Percentiles rank a stretch among this genome's conserved stretches.
phyloP scores from a whole-genome alignment of 768 basidiomycete genomes.

The Rhodotorula diobovata region DNA sequence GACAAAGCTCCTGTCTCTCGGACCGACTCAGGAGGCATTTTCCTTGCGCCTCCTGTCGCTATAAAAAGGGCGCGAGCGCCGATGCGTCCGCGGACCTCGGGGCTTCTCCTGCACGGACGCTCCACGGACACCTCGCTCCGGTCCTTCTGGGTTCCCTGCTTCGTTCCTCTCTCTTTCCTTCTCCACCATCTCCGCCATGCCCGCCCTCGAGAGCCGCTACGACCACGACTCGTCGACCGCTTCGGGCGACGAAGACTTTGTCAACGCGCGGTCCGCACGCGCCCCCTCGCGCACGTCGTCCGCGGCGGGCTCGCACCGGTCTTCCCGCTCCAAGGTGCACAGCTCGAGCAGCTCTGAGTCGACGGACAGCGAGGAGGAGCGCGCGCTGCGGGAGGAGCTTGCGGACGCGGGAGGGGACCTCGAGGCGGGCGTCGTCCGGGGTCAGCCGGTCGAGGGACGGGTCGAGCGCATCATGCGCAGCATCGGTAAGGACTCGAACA shows the following conservation, averaged over 20 bases:
- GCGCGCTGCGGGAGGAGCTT: conserved; percentile 10
- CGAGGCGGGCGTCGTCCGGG: conserved; percentile 21
- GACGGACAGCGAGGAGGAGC: conserved; percentile 28
- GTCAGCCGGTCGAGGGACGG: conserved; percentile 6
- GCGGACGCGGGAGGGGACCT: not conserved
- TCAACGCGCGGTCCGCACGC: conserved; percentile 2
- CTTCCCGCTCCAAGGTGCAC: not conserved
- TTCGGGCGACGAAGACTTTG: conserved; percentile 23
- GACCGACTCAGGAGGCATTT: no score
- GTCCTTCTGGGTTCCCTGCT: no score
- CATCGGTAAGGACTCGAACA: not conserved
- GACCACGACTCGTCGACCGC: conserved; percentile 12
- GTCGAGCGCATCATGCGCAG: conserved; percentile 10
- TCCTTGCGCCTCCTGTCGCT: no score
- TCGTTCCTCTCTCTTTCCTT: not conserved
- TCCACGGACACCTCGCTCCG: no score
- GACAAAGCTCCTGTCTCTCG: no score
- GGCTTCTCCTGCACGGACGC: not conserved
- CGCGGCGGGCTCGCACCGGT: conserved; percentile 1
- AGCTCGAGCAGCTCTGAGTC: conserved; percentile 5
- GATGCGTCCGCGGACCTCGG: not conserved
- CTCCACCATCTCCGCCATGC: not conserved
- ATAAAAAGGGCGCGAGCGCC: no score
- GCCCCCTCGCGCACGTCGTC: conserved; percentile 15
- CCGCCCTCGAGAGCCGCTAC: conserved; percentile 24